Base-by-base conservation (phyloP, 2,329 filamentous ascomycete species). In the Aspergillus felis region DNA sequence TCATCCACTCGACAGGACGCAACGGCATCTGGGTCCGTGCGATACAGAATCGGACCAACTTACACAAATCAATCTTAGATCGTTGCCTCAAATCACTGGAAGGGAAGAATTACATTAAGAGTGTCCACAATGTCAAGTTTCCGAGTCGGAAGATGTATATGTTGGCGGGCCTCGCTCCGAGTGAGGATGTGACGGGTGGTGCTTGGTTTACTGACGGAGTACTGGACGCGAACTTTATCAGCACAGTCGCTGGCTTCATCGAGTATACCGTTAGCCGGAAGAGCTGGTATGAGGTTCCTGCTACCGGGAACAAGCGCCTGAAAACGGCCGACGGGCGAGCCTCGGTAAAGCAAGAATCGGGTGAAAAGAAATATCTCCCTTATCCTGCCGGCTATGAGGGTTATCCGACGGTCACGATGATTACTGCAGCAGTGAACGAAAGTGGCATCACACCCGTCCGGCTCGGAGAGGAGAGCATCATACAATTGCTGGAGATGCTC, bases 111-210 rank as follows among this genome's bases (percentile, higher is more conserved):
- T 86, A 95, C 71, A 92, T 99, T 73, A 89, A 90, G 68, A 86
- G 87, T 57, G 92, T 97, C 77, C 94, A 93, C 77, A 94, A 89
- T 74, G 92, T 96, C 75, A 92, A 96, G 77, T 88, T 90, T 70
- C 91, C 91, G 28, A 90, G 88, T 64, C 89, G 94, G 71, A 96
- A 96, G 77, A 96, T 96, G 84, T 99, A 94, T 81, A 96, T 99
- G 82, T 87, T 96, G 69, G 86, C 88, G 54, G 87, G 88, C 61
- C 84, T 99, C 59, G 85, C 87, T 10, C 93, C 94, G 0, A 91
- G 88, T 54, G 92, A 97, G 61, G 89, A 94, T 60, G 90, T 95
- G 50, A 96, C 92, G 0, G 94, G 94, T 50, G 94, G 94, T 1
- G 89, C 91, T 8, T 99, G 93, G 91, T 97, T 94, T 73, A 92